Base-by-base conservation (phyloP, 768 basidiomycete genomes). In the Antrodiella citrinella region DNA sequence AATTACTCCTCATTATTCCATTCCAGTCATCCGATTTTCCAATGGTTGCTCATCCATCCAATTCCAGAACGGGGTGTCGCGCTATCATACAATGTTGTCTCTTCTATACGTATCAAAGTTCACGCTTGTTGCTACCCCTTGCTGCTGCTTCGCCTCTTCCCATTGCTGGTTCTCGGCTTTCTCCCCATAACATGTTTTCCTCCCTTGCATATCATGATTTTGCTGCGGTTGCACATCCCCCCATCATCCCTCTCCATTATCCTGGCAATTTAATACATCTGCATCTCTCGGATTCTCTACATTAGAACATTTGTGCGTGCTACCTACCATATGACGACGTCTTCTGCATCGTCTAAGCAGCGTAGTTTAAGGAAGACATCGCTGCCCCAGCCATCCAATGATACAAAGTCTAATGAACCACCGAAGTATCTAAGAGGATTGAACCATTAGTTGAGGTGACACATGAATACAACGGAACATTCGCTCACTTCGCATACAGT, bases 371-470 rank as follows among this genome's bases (percentile, higher is more conserved):
- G 66, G 49, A 78, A 75, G 18, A 77, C 76, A 49, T 76, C 80
- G 30, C 71, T 72, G 79, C 88, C 89, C 87, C 87, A 91, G 10
- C 90, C 87, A 62, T 91, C 85, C 43, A 94, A 63, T 1, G 86
- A 83, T 52, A 87, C 77, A 40, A 95, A 69, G 56, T 92, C 86
- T 21, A 94, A 72, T 3, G 84, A 84, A 15, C 91, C 91, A 9
- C 91, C 90, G 58, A 94, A 94, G 63, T 93, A 93, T 55, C 80
- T 83, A 48, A n/a, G n/a, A n/a, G n/a, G n/a, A n/a, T n/a, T n/a
- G n/a, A 12, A 38, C 2, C 47, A n/a, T n/a, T n/a, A n/a, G n/a
- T n/a, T n/a, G n/a, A n/a, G n/a, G 39, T 19, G 24, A 7, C 44
- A 24, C 13, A 30, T 21, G 7, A 30, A 49, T 12, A 15, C 20